Conservation (phyloP, 2,329 filamentous ascomycete species). For the Ophiostoma australiae region DNA sequence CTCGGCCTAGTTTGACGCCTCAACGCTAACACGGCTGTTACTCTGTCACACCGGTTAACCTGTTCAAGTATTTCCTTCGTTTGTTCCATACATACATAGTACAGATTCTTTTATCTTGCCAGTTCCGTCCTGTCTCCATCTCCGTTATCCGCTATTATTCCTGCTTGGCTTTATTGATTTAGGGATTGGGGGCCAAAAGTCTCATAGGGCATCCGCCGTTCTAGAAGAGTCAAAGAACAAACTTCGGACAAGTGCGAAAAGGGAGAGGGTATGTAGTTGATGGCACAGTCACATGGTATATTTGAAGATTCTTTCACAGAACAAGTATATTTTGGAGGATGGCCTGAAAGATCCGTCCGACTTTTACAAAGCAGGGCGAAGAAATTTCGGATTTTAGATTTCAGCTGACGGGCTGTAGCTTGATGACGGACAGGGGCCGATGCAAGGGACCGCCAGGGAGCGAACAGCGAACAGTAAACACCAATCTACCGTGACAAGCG, state of each 20-base stretch:
- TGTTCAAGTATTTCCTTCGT: background rate
- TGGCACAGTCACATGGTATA: background rate
- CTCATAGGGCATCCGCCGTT: background rate
- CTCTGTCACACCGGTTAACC: constrained; percentile 4
- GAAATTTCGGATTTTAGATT: background rate
- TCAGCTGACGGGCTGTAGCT: background rate
- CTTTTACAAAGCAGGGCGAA: background rate
- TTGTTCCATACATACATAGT: background rate
- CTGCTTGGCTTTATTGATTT: background rate
- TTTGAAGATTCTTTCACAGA: background rate
- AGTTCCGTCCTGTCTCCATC: background rate
- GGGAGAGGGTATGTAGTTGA: background rate
- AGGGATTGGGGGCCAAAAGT: background rate
- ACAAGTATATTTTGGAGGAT: background rate
- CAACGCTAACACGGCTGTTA: constrained; percentile 9
- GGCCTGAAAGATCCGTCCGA: background rate
- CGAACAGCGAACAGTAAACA: background rate
- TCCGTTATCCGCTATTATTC: background rate
- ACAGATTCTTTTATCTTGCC: background rate
- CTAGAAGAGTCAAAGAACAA: constrained; percentile 12
- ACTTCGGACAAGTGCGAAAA: background rate
- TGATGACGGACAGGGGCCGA: background rate
- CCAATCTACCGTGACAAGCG: background rate
- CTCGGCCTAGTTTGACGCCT: background rate
- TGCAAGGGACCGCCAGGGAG: background rate